Conservation (phyloP, 345 rosid species). For the Eucalyptus cloeziana region DNA sequence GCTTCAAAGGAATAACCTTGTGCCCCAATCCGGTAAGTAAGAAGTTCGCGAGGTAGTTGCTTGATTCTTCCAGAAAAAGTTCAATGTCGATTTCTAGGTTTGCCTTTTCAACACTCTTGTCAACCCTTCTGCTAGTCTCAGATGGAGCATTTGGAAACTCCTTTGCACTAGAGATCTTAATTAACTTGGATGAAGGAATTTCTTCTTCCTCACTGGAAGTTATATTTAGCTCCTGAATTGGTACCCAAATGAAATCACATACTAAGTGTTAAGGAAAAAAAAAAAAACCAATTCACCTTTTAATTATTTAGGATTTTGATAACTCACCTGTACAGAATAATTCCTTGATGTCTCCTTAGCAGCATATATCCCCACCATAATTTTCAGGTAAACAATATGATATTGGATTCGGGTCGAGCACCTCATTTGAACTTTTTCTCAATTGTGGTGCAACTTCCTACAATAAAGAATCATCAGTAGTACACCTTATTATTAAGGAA, state of each 20-base stretch:
- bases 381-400: background rate
- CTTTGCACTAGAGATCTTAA: background rate
- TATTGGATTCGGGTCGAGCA: background rate
- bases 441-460: background rate
- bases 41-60: background rate
- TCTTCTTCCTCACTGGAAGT: background rate
- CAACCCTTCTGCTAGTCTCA: background rate
- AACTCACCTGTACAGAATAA: background rate
- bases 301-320: background rate
- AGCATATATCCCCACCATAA: background rate
- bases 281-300: background rate
- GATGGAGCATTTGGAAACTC: background rate
- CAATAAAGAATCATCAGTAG: background rate
- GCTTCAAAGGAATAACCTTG: background rate
- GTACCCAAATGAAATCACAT: background rate
- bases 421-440: background rate
- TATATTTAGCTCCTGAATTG: background rate
- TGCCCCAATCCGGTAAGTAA: background rate
- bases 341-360: background rate
- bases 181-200: background rate
- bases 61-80: background rate
- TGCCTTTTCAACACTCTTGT: background rate
- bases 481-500: background rate
- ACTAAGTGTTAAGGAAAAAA: background rate
- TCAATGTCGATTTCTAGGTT: rapidly evolving